These are phyloP conservation scores for Saturnispora mendoncae DNA, from an alignment of 805 yeast genomes.

Conservation along the genomic window DNA sequence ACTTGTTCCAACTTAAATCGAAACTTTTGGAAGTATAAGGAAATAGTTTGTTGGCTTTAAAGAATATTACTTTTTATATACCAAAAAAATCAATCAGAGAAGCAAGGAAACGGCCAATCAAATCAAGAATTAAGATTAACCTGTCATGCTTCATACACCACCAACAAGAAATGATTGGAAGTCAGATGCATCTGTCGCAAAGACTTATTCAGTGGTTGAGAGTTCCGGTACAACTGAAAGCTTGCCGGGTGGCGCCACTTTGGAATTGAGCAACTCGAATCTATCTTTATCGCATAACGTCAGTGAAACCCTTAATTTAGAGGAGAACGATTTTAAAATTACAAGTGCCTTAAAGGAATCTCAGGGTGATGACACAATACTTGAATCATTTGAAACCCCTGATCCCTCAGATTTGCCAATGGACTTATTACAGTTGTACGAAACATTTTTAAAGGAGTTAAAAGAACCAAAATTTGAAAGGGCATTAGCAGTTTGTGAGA, in stretches of 20 bases:
- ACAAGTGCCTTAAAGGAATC: background rate
- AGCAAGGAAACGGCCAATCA: background rate
- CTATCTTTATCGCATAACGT: background rate
- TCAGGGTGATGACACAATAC: conserved; percentile 9
- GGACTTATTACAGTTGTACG: conserved; percentile 19
- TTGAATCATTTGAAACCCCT: conserved; percentile 16
- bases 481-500: conserved; percentile 29
- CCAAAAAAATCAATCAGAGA: background rate
- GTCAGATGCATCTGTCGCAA: no score
- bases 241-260: background rate
- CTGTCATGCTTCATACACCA: background rate
- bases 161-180: background rate
- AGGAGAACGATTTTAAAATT: background rate
- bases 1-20: no score
- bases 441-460: conserved; percentile 24
- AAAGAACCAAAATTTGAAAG: conserved; percentile 30
- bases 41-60: no score
- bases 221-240: no score
- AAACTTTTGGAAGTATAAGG: no score
- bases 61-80: no score
- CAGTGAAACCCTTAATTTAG: background rate
- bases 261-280: background rate
- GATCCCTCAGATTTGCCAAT: conserved; percentile 23
- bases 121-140: background rate
- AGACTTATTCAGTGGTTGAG: no score